Base-by-base conservation (phyloP, 306 rosid genomes). In the Cicer cuneatum region DNA sequence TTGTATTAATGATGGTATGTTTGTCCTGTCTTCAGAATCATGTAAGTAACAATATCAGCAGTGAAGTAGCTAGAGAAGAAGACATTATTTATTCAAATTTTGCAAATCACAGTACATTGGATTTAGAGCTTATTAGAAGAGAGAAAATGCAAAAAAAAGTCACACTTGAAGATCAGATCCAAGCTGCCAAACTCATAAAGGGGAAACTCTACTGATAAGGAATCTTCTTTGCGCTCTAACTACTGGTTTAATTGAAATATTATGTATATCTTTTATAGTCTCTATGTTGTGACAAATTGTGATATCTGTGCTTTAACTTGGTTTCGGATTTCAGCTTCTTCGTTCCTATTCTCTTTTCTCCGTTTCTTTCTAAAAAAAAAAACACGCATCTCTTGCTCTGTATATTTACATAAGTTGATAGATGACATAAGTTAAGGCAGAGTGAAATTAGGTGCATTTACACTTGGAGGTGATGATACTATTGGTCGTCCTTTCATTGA, bases 91-190 rank as follows among this genome's bases (percentile, higher is more conserved):
- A 46, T 66, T 82, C 81, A 13, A 78, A 81, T 64, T 70, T 69
- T 60, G 78, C 90, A 64, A 78, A 77, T 47, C 66, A 71, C 66
- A 78, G 81, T 80, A 86, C 81, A 82, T 72, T 90, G 83, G 91
- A 94, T 80, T 65, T 90, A 63, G 95, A 94, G 75, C 86, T 77
- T 56, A 80, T 90, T 74, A 87, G 80, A 88, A 88, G 75, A 71
- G 95, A 86, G 14, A 85, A 78, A 42, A 29, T 71, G 82, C 83
- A 66, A 60, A 84, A 73, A 75, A 84, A 83, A 81, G 80, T 79
- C 61, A 86, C 99, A 0, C 83, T 94, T 3, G 92, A 96, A 7
- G 97, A 94, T 77, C 97, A 87, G 76, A 92, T 94, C 73, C 85
- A 79, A 85, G 91, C 85, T 71, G 89, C 90, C 29, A 92, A 85